Percentiles rank a stretch among this genome's conserved stretches.
Evolutionary conservation across 2,329 filamentous ascomycete species (phyloP).

Genomic region (Ophiostoma montium): DNA sequence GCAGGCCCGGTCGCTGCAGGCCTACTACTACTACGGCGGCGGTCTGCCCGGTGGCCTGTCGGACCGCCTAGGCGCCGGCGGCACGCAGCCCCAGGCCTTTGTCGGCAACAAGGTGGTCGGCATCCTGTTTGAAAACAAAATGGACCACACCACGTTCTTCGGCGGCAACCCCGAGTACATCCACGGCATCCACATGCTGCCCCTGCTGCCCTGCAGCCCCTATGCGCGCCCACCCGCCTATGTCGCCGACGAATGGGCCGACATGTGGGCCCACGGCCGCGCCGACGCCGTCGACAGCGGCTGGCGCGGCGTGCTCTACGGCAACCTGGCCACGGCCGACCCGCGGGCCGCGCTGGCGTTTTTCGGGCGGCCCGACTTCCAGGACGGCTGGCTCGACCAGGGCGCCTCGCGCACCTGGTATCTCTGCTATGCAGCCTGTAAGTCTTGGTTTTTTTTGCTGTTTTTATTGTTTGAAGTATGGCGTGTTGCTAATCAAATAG

Average conservation of each 20-base stretch:
- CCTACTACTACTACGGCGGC: constrained; percentile 72
- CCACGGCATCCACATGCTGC: constrained; percentile 72
- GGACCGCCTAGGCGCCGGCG: neutral
- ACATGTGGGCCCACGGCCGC: constrained; percentile 57
- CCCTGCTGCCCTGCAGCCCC: constrained; percentile 52
- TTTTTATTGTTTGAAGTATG: neutral
- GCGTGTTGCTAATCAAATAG: neutral
- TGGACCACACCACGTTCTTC: constrained; percentile 87
- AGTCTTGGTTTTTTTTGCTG: constrained; percentile 20
- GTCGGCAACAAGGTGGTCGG: constrained; percentile 61
- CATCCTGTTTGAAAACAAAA: constrained; percentile 85
- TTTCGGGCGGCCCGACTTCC: constrained; percentile 54
- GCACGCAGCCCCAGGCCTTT: constrained; percentile 35
- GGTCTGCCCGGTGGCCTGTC: constrained; percentile 42
- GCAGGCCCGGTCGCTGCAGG: constrained; percentile 55
- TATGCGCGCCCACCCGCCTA: constrained; percentile 55
- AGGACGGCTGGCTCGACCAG: constrained; percentile 59
- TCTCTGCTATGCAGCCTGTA: constrained; percentile 62
- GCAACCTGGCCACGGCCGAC: constrained; percentile 67
- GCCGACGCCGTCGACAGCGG: constrained; percentile 54
- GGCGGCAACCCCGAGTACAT: constrained; percentile 59
- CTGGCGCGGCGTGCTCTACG: constrained; percentile 76
- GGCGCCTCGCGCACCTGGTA: constrained; percentile 80
- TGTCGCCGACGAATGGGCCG: constrained; percentile 69
- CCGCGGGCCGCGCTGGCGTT: constrained; percentile 57